A percentile compares a stretch with the other conserved stretches of the same genome.
These are phyloP conservation scores for Candida qinlingensis DNA, from an alignment of 805 yeast genomes.

Conservation along the genomic window DNA sequence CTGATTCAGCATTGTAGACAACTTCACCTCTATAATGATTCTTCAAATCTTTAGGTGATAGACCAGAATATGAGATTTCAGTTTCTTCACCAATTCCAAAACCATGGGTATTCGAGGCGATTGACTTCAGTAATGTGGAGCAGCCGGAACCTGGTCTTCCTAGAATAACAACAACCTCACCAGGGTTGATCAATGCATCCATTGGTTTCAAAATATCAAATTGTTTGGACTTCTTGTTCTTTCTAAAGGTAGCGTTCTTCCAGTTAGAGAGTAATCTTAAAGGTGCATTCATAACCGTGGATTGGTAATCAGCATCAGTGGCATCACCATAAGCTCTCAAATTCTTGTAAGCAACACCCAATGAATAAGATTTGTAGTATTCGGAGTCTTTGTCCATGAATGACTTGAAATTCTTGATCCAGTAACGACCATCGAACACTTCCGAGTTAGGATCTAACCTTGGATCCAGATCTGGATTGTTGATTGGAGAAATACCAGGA, in stretches of 20 bases:
- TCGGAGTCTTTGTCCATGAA: conserved; percentile 52
- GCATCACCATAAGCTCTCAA: conserved; percentile 59
- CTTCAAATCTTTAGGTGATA: conserved; percentile 41
- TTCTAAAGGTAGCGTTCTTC: conserved; percentile 13
- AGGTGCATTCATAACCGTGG: conserved; percentile 47
- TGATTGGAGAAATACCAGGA: conserved; percentile 36
- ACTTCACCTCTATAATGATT: conserved; percentile 55
- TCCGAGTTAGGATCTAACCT: conserved; percentile 54
- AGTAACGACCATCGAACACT: conserved; percentile 49
- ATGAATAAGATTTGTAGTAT: conserved; percentile 48
- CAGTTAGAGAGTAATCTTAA: conserved; percentile 19
- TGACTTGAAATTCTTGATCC: conserved; percentile 58
- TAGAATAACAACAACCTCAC: conserved; percentile 64
- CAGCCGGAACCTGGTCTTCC: conserved; percentile 82
- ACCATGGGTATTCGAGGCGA: conserved; percentile 53
- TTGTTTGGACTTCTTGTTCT: conserved; percentile 22
- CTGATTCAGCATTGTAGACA: conserved; percentile 60
- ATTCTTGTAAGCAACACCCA: conserved; percentile 55
- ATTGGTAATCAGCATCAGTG: conserved; percentile 59
- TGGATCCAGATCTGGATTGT: conserved; percentile 30
- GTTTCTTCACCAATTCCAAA: conserved; percentile 42
- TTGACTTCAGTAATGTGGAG: conserved; percentile 52
- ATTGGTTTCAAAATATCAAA: conserved; percentile 46
- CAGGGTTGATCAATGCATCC: conserved; percentile 56
- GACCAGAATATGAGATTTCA: conserved; percentile 43